Percentiles rank a stretch among this genome's conserved stretches.
Conservation (phyloP, 768 basidiomycete species). For the Agrocybe praecox region DNA sequence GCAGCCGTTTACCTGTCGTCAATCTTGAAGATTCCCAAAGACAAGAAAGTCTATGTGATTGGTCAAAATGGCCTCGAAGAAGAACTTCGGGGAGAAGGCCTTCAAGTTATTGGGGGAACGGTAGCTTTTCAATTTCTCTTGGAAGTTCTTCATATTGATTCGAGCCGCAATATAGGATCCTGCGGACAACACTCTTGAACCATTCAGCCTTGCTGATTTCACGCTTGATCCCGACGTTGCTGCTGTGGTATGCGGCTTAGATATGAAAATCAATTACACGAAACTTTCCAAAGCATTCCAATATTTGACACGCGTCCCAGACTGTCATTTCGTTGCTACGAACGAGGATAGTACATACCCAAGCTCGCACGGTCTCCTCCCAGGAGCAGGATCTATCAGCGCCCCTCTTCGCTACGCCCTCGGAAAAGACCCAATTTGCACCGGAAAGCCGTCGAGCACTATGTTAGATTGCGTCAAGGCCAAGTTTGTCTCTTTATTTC, state of each 20-base stretch:
- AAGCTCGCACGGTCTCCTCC: conserved; percentile 66
- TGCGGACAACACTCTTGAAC: conserved; percentile 72
- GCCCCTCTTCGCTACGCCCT: conserved; percentile 80
- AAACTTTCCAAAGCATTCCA: conserved; percentile 93
- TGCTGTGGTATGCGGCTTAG: conserved; percentile 96
- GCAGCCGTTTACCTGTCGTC: conserved; percentile 78
- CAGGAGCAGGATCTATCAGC: conserved; percentile 84
- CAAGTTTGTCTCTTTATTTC: conserved; percentile 37
- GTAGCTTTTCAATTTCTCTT: conserved; percentile 38
- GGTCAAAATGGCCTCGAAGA: conserved; percentile 92
- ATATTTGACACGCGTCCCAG: conserved; percentile 81
- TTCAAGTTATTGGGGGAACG: conserved; percentile 81
- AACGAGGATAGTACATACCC: conserved; percentile 96
- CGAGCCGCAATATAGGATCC: conserved; percentile 61
- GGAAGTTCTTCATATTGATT: background rate
- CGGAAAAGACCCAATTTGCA: conserved; percentile 69
- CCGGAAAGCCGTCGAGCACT: conserved; percentile 88
- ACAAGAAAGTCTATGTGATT: conserved; percentile 95
- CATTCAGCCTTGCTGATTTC: conserved; percentile 72
- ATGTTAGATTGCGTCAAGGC: conserved; percentile 94
- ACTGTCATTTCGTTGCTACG: conserved; percentile 84
- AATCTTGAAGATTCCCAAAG: conserved; percentile 84
- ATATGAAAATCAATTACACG: conserved; percentile 86
- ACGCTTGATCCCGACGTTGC: conserved; percentile 75
- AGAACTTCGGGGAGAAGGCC: conserved; percentile 87